These are phyloP conservation scores for Neospermospora avenae DNA, from an alignment of 2,329 filamentous ascomycete genomes.

Conservation along the genomic window DNA sequence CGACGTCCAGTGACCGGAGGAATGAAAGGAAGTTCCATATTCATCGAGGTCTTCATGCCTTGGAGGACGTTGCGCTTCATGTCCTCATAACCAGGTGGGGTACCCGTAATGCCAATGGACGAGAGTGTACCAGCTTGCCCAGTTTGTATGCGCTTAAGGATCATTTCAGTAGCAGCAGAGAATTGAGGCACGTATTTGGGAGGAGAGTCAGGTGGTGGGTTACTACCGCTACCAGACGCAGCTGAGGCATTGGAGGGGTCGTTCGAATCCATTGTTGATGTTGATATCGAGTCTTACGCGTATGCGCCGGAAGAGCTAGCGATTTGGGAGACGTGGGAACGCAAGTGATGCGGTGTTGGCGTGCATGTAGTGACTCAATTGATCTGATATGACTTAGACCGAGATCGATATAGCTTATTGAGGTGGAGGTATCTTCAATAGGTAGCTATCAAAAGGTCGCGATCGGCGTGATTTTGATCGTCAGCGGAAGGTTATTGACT, in stretches of 20 bases:
- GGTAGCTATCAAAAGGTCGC: neutral
- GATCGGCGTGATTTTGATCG: slow-evolving; percentile 6
- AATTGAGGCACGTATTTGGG: slow-evolving; percentile 36
- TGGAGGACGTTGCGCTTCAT: slow-evolving; percentile 36
- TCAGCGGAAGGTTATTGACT: slow-evolving; percentile 17
- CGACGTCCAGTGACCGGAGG: slow-evolving; percentile 16
- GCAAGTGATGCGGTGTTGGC: slow-evolving; percentile 2
- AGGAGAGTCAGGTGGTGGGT: slow-evolving; percentile 26
- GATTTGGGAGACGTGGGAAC: neutral
- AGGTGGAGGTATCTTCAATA: neutral
- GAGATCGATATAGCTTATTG: slow-evolving; percentile 20
- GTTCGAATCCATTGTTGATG: slow-evolving; percentile 27
- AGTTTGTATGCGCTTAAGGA: slow-evolving; percentile 36
- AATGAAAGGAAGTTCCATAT: slow-evolving; percentile 34
- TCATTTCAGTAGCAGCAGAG: slow-evolving; percentile 37
- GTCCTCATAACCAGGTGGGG: slow-evolving; percentile 35
- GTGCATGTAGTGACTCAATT: neutral
- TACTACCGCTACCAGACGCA: slow-evolving; percentile 15
- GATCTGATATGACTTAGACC: slow-evolving; percentile 17
- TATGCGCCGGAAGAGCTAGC: slow-evolving; percentile 27
- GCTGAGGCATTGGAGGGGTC: slow-evolving; percentile 25
- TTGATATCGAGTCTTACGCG: slow-evolving; percentile 2
- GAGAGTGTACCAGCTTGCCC: slow-evolving; percentile 27
- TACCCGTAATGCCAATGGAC: slow-evolving; percentile 30
- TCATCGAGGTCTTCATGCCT: slow-evolving; percentile 36